A percentile compares a stretch with the other conserved stretches of the same genome.
Evolutionary conservation across 768 basidiomycete species (phyloP).

Genomic region (Boletus subparvulus): DNA sequence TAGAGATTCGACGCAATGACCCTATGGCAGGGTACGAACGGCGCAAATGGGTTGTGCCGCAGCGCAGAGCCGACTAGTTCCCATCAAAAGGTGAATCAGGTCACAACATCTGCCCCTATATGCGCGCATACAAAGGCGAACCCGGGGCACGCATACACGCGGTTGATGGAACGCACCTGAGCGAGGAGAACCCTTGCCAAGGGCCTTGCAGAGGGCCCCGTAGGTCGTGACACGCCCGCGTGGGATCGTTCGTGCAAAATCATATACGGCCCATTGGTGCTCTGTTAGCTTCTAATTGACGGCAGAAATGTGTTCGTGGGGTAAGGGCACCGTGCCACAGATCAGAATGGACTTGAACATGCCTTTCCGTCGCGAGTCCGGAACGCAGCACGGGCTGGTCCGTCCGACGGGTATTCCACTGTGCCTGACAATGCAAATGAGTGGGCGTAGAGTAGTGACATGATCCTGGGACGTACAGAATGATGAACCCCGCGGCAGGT

Average conservation of each 20-base stretch:
- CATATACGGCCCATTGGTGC: constrained; percentile 63
- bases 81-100: background rate
- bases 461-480: background rate
- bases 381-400: constrained; percentile 20
- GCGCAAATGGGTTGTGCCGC: constrained; percentile 64
- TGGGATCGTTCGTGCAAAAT: constrained; percentile 50
- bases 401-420: constrained; percentile 13
- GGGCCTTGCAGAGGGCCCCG: constrained; percentile 47
- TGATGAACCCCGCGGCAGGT: background rate
- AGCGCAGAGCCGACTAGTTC: constrained; percentile 59
- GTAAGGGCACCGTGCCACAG: background rate
- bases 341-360: background rate
- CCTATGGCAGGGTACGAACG: constrained; percentile 68
- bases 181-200: constrained; percentile 58
- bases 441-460: background rate
- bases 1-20: constrained; percentile 60
- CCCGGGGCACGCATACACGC: background rate
- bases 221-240: constrained; percentile 56
- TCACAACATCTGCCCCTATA: background rate
- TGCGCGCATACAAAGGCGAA: background rate
- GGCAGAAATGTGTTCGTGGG: background rate
- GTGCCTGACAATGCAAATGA: constrained; percentile 1
- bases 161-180: constrained; percentile 44
- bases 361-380: constrained; percentile 32
- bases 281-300: constrained; percentile 43